Evolutionary conservation across 176 grass and related monocot genomes (phyloP).

Genomic region (Raddia guianensis): DNA sequence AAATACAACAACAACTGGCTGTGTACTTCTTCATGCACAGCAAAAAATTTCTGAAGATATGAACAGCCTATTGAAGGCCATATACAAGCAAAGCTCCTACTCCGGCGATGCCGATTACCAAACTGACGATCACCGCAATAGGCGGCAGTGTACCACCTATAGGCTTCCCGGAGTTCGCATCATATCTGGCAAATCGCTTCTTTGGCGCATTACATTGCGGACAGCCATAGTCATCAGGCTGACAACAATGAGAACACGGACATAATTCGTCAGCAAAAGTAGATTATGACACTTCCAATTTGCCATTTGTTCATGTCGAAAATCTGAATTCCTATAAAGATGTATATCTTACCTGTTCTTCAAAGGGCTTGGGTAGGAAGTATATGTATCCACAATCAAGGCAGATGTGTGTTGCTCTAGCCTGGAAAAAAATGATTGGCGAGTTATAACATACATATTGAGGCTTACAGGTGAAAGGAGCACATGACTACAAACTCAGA

Average conservation of each 20-base stretch:
- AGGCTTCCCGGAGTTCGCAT: slow-evolving; percentile 63
- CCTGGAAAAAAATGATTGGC: slow-evolving; percentile 46
- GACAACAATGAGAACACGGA: slow-evolving; percentile 35
- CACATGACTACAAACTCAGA: background rate
- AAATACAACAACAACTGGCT: slow-evolving; percentile 35
- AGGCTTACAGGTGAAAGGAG: background rate
- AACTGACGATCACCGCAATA: slow-evolving; percentile 68
- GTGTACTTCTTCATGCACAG: slow-evolving; percentile 33
- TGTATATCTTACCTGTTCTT: slow-evolving; percentile 68
- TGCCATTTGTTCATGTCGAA: background rate
- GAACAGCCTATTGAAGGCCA: slow-evolving; percentile 69
- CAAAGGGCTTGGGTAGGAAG: slow-evolving; percentile 89
- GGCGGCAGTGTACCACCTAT: slow-evolving; percentile 70
- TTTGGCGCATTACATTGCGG: slow-evolving; percentile 98
- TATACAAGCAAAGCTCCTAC: slow-evolving; percentile 89
- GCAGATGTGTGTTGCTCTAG: slow-evolving; percentile 92
- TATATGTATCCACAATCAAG: slow-evolving; percentile 97
- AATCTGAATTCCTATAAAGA: slow-evolving; percentile 11
- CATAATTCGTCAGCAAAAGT: slow-evolving; percentile 34
- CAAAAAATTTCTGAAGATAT: slow-evolving; percentile 26
- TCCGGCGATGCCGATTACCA: slow-evolving; percentile 69
- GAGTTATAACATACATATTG: slow-evolving; percentile 12
- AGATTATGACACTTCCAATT: slow-evolving; percentile 7
- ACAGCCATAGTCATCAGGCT: slow-evolving; percentile 81
- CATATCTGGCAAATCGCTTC: slow-evolving; percentile 78